Evolutionary conservation across 805 yeast genomes (phyloP).

Genomic region (Candida ascalaphidarum): DNA sequence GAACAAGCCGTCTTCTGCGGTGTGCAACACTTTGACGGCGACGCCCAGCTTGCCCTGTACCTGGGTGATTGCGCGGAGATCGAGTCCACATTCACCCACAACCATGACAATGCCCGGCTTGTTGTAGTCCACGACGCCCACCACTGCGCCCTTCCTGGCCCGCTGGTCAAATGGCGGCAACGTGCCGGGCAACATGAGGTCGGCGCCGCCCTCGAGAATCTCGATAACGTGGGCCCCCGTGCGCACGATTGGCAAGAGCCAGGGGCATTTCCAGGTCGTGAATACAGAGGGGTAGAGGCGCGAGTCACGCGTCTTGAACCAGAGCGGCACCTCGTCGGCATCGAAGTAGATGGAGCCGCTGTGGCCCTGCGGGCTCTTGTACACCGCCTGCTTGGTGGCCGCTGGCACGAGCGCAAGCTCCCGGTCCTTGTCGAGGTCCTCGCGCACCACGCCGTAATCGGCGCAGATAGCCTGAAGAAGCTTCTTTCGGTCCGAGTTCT

Average conservation of each 20-base stretch:
- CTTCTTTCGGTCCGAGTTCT: constrained; percentile 70
- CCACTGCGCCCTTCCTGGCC: constrained; percentile 46
- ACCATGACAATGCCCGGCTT: constrained; percentile 62
- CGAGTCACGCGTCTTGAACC: constrained; percentile 57
- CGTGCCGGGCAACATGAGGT: constrained; percentile 70
- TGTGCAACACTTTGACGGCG: constrained; percentile 69
- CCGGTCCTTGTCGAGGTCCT: constrained; percentile 31
- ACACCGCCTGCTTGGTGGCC: constrained; percentile 54
- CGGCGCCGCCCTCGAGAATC: constrained; percentile 69
- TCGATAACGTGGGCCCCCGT: constrained; percentile 73
- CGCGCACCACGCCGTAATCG: constrained; percentile 30
- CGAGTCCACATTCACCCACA: constrained; percentile 52
- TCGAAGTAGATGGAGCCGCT: constrained; percentile 61
- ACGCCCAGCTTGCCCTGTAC: constrained; percentile 67
- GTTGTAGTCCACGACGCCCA: constrained; percentile 59
- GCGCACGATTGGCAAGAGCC: constrained; percentile 52
- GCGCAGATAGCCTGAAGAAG: constrained; percentile 36
- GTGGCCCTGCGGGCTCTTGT: constrained; percentile 41
- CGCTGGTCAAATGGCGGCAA: constrained; percentile 48
- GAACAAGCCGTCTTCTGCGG: constrained; percentile 56
- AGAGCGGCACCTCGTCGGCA: constrained; percentile 56
- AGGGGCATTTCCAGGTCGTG: constrained; percentile 64
- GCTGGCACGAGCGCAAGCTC: constrained; percentile 39
- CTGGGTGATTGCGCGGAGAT: constrained; percentile 34
- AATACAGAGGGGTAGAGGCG: constrained; percentile 61